Base-by-base conservation (phyloP, 441 rosid species). In the Erodium moschatum region DNA sequence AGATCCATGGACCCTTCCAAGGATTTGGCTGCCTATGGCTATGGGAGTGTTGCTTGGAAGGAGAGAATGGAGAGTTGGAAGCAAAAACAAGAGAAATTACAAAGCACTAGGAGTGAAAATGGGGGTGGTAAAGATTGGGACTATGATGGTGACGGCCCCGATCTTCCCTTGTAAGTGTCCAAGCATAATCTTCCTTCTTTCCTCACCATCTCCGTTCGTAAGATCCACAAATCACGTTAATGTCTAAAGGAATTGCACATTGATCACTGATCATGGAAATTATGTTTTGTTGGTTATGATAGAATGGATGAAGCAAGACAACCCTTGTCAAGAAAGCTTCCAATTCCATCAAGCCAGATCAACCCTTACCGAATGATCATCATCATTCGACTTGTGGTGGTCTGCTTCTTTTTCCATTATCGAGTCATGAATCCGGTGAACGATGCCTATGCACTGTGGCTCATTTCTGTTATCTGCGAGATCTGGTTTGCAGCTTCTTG, bases 11-110 rank as follows among this genome's bases (percentile, higher is more conserved):
- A 82, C 68, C 90, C 92, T 70, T 81, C 83, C 66, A 87, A 87
- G 79, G 87, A 89, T 74, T 80, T 87, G 69, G 85, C 89, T 42
- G 90, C 83, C 63, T 85, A 87, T 69, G 92, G 96, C 67, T 87
- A 84, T 54, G 96, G 89, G 68, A 89, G 88, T 76, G 80, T 85
- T 67, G 87, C 90, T 66, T 89, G 96, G 96, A 89, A 85, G 64
- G 86, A 87, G 68, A 81, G 87, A 64, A 79, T 83, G 85, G 88
- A 89, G 75, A 72, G 64, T 29, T 84, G 90, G 87, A 83, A 80
- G 71, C 75, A 72, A 67, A 79, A 78, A 54, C 86, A 83, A 66
- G 88, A 81, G 66, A 80, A 82, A 72, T 73, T 81, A 20, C 85
- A 80, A 16, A 70, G 74, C 74, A 67, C 69, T 76, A 79, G 77